phyloP scores from a whole-genome alignment of 2,329 filamentous ascomycete genomes.

The Helotiales sp. region DNA sequence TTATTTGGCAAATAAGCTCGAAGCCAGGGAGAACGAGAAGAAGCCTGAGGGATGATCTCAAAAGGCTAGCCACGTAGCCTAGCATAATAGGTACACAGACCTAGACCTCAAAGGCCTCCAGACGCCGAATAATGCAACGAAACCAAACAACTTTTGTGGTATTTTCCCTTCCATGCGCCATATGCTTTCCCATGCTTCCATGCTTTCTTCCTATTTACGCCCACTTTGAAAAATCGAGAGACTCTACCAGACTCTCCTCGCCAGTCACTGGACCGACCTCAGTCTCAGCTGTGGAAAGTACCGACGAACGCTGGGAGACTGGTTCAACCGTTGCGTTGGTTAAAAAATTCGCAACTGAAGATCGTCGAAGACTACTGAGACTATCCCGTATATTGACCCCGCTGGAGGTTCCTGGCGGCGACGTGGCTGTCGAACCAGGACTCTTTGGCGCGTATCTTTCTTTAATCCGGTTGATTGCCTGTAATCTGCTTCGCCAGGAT shows the following conservation, averaged over 20 bases:
- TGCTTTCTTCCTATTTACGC: constrained; percentile 33
- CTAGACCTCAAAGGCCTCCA: constrained; percentile 4
- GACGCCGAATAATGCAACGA: constrained; percentile 18
- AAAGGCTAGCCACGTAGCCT: not conserved
- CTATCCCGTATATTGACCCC: constrained; percentile 60
- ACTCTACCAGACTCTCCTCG: constrained; percentile 41
- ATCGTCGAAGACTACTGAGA: constrained; percentile 62
- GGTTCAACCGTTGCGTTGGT: constrained; percentile 58
- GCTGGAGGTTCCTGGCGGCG: constrained; percentile 43
- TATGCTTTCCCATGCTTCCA: constrained; percentile 5
- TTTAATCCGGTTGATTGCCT: constrained; percentile 81
- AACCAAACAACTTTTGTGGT: constrained; percentile 37
- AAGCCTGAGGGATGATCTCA: not conserved
- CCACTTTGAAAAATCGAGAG: constrained; percentile 45
- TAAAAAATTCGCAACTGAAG: constrained; percentile 70
- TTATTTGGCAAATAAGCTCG: not conserved
- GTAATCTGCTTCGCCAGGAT: constrained; percentile 85
- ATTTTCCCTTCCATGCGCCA: constrained; percentile 30
- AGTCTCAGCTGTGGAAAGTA: constrained; percentile 60
- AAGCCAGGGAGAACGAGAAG: not conserved
- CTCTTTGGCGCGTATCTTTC: constrained; percentile 64
- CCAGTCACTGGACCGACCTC: constrained; percentile 47
- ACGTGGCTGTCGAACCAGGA: constrained; percentile 39
- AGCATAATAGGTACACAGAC: constrained; percentile 22
- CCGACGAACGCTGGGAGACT: constrained; percentile 62